These are phyloP conservation scores for Emergomyces pasteurianus DNA, from an alignment of 2,329 filamentous ascomycete species.

Conservation along the genomic window DNA sequence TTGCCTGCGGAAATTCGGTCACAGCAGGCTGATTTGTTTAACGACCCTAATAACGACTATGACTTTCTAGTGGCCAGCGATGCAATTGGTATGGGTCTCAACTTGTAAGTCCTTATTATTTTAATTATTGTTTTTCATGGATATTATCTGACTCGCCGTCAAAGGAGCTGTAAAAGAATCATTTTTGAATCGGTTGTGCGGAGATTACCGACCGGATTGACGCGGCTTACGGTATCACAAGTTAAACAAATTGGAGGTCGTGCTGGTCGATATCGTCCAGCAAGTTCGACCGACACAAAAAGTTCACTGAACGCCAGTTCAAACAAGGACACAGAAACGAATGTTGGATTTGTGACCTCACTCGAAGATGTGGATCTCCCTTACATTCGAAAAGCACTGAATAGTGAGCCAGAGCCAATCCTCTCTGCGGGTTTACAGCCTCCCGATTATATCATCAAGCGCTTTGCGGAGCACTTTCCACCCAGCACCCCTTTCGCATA, in stretches of 20 bases:
- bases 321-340: slow-evolving; percentile 17
- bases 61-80: slow-evolving; percentile 90
- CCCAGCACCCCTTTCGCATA: slow-evolving; percentile 70
- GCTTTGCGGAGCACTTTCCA: slow-evolving; percentile 73
- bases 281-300: slow-evolving; percentile 27
- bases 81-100: slow-evolving; percentile 94
- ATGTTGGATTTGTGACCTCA: slow-evolving; percentile 65
- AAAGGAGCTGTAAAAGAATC: slow-evolving; percentile 66
- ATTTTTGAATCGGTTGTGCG: slow-evolving; percentile 74
- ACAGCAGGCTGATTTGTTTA: slow-evolving; percentile 84
- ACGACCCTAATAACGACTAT: slow-evolving; percentile 89
- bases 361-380: slow-evolving; percentile 59
- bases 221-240: slow-evolving; percentile 57
- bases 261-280: slow-evolving; percentile 74
- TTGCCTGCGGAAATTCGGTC: slow-evolving; percentile 86
- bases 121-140: background rate
- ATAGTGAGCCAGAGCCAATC: slow-evolving; percentile 52
- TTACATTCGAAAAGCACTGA: slow-evolving; percentile 52
- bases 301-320: slow-evolving; percentile 20
- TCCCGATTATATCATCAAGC: slow-evolving; percentile 56
- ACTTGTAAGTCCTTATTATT: slow-evolving; percentile 48
- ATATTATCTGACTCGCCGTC: slow-evolving; percentile 1
- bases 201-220: slow-evolving; percentile 48
- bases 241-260: slow-evolving; percentile 92
- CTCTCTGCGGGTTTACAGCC: slow-evolving; percentile 62